These are phyloP conservation scores for Aspergillus sp. DNA, from an alignment of 2,329 filamentous ascomycete species.

Conservation along the genomic window DNA sequence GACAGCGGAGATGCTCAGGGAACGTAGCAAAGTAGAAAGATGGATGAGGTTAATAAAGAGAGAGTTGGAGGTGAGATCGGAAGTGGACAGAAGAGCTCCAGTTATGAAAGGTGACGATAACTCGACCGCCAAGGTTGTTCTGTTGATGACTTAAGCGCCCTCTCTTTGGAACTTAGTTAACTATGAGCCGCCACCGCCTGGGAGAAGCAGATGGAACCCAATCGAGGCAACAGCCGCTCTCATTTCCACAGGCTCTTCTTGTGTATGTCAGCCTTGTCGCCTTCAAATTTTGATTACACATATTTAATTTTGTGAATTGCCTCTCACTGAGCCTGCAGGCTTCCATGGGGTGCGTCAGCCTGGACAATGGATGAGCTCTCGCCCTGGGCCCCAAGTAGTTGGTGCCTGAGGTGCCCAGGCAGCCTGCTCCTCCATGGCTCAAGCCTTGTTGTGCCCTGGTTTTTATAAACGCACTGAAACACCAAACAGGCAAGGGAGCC, in stretches of 20 bases:
- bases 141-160: slow-evolving; percentile 33
- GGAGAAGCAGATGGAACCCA: slow-evolving; percentile 41
- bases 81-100: slow-evolving; percentile 30
- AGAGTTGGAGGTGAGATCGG: slow-evolving; percentile 26
- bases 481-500: background rate
- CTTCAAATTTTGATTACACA: background rate
- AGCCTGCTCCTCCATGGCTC: background rate
- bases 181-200: slow-evolving; percentile 27
- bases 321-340: background rate
- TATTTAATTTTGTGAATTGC: background rate
- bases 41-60: slow-evolving; percentile 13
- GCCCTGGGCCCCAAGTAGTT: background rate
- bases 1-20: slow-evolving; percentile 16
- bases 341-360: slow-evolving; percentile 7
- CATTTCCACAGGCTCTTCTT: no score
- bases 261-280: background rate
- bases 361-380: background rate
- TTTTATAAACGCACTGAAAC: slow-evolving; percentile 4
- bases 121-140: slow-evolving; percentile 15
- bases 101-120: slow-evolving; percentile 40
- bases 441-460: slow-evolving; percentile 9
- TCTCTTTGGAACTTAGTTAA: background rate
- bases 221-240: slow-evolving; percentile 24
- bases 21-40: slow-evolving; percentile 9
- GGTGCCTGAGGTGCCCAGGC: slow-evolving; percentile 3